phyloP scores from a whole-genome alignment of 2,329 filamentous ascomycete species.

The Cylindrodendrum hubeiense region DNA sequence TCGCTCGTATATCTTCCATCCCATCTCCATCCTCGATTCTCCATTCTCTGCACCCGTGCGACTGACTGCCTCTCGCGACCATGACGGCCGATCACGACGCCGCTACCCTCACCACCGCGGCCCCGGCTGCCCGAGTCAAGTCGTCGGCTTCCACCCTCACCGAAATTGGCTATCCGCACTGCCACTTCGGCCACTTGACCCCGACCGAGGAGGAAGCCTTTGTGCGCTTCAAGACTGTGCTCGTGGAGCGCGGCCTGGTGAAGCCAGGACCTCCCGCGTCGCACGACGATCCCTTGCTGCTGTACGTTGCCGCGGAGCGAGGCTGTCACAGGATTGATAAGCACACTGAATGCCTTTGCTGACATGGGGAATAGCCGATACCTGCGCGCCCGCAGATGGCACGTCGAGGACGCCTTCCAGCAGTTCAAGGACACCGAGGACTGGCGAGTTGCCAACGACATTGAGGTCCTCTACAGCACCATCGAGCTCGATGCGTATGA shows the following conservation, averaged over 20 bases:
- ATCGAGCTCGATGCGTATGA: slow-evolving; percentile 91
- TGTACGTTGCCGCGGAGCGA: slow-evolving; percentile 71
- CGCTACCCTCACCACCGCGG: slow-evolving; percentile 35
- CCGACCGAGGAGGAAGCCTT: slow-evolving; percentile 76
- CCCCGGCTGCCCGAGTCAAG: slow-evolving; percentile 44
- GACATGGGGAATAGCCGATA: slow-evolving; percentile 72
- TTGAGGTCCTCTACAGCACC: slow-evolving; percentile 84
- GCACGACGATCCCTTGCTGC: slow-evolving; percentile 79
- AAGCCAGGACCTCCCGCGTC: slow-evolving; percentile 67
- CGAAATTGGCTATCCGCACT: slow-evolving; percentile 73
- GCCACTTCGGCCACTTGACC: slow-evolving; percentile 85
- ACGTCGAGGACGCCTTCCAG: slow-evolving; percentile 79
- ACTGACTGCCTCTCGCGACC: neutral
- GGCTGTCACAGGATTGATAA: slow-evolving; percentile 11
- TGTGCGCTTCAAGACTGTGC: slow-evolving; percentile 76
- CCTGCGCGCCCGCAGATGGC: slow-evolving; percentile 86
- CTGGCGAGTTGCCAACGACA: slow-evolving; percentile 84
- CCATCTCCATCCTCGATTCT: slow-evolving; percentile 4
- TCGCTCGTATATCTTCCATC: neutral
- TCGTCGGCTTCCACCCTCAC: slow-evolving; percentile 46
- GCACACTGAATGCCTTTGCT: slow-evolving; percentile 16
- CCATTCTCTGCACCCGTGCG: neutral
- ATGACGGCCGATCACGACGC: slow-evolving; percentile 45
- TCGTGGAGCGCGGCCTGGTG: slow-evolving; percentile 75
- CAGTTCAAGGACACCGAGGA: slow-evolving; percentile 92